These are phyloP conservation scores for Casuarina equisetifolia DNA, from an alignment of 306 rosid species.

Conservation along the genomic window DNA sequence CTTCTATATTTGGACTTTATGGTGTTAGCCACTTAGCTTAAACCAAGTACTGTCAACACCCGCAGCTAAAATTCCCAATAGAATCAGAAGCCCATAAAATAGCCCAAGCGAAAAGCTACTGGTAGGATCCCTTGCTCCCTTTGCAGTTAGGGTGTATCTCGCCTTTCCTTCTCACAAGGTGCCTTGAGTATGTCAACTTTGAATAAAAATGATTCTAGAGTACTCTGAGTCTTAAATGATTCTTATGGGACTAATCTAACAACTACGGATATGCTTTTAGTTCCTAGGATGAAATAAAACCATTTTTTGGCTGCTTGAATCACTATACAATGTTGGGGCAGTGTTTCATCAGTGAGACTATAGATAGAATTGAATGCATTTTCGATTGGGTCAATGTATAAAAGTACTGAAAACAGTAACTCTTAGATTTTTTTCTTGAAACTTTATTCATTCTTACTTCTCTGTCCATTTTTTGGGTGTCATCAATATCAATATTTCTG, in stretches of 20 bases:
- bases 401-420: neutral
- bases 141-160: no score
- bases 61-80: neutral
- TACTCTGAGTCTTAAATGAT: no score
- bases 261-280: neutral
- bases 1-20: neutral
- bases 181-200: no score
- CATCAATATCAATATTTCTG: neutral
- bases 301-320: neutral
- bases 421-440: neutral
- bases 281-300: neutral
- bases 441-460: neutral
- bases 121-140: no score
- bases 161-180: no score
- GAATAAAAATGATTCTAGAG: no score
- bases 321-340: neutral
- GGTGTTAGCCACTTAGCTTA: neutral
- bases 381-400: neutral
- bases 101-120: neutral
- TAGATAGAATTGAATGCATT: neutral
- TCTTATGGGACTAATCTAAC: neutral
- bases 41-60: neutral
- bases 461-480: neutral
- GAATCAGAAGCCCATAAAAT: neutral
- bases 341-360: neutral